Percentiles rank a stretch among this genome's conserved stretches.
Evolutionary conservation across 1,284 basidiomycete genomes (phyloP).

Genomic region (Kwoniella shivajii): DNA sequence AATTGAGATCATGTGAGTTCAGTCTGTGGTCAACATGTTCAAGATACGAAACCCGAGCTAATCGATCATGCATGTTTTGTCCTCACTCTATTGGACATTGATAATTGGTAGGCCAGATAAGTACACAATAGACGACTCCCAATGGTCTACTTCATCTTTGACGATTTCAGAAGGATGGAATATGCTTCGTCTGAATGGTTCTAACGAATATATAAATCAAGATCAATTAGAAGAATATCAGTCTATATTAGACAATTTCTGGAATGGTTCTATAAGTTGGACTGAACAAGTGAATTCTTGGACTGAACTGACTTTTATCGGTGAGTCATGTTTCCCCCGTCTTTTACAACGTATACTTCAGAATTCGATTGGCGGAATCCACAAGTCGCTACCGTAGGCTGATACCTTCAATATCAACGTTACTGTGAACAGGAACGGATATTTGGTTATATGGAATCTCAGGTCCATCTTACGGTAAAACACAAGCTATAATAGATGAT

Average conservation of each 20-base stretch:
- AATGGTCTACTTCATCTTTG: constrained; percentile 33
- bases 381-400: background rate
- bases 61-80: too few relatives aligned
- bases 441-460: constrained; percentile 34
- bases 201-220: constrained; percentile 29
- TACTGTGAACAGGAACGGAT: constrained; percentile 24
- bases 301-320: constrained; percentile 27
- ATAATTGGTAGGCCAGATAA: constrained; percentile 13
- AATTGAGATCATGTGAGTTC: too few relatives aligned
- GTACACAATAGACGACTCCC: constrained; percentile 41
- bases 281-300: constrained; percentile 21
- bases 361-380: too few relatives aligned
- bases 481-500: constrained; percentile 22
- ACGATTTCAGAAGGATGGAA: constrained; percentile 37
- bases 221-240: constrained; percentile 23
- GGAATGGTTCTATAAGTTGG: constrained; percentile 35
- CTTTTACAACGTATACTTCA: too few relatives aligned
- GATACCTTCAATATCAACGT: background rate
- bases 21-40: too few relatives aligned
- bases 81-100: too few relatives aligned
- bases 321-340: constrained; percentile 14
- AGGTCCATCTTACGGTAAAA: constrained; percentile 26
- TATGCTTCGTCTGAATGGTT: constrained; percentile 32
- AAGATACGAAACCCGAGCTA: too few relatives aligned
- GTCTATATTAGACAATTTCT: constrained; percentile 28